Base-by-base conservation (phyloP, 192 early-diverging fungal species). In the Backusella morwellensis region DNA sequence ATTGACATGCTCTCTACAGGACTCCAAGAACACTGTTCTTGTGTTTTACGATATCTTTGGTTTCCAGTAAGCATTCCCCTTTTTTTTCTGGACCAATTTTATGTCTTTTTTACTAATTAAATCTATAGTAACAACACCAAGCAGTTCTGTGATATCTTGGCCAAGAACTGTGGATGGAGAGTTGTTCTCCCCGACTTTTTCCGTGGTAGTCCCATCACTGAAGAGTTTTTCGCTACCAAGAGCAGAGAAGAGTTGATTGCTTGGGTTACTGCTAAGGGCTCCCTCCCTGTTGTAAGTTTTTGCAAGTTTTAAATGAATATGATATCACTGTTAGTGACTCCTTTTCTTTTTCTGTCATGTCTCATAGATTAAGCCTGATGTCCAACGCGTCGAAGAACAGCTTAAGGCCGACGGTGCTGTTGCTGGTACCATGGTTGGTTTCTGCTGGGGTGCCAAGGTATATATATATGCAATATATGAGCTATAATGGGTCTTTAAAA, bases 11-110 rank as follows among this genome's bases (percentile, higher is more conserved):
- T 47, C 12, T 7, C 42, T 26, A 44, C 21, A 84, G 78, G 80
- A 81, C 35, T 81, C 92, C 35, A 86, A 89, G 85, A 88, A 88
- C 14, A 90, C 84, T n/a, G 72, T 94, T 70, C 52, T 94, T 4
- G 81, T 88, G 76, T 86, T 89, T 80, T 93, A 93, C 71, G 93
- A 94, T 70, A 84, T 94, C 70, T 94, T 92, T 79, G 90, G 85
- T 0, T 84, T 84, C 67, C 85, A 87, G 76, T 82, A 78, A 75
- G 80, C 75, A 42, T 23, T 32, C 19, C 21, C 36, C 11, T 54
- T 32, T 29, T 19, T 8, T 23, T 42, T 72, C 15, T 17, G 4
- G 15, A 19, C 14, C 42, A 44, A 4, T 36, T 14, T 34, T n/a
- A 5, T 52, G 14, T 6, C 4, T 6, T 54, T 32, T 26, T 63